These are phyloP conservation scores for Solanum bulbocastanum DNA, from an alignment of 257 asterid species.

Conservation along the genomic window DNA sequence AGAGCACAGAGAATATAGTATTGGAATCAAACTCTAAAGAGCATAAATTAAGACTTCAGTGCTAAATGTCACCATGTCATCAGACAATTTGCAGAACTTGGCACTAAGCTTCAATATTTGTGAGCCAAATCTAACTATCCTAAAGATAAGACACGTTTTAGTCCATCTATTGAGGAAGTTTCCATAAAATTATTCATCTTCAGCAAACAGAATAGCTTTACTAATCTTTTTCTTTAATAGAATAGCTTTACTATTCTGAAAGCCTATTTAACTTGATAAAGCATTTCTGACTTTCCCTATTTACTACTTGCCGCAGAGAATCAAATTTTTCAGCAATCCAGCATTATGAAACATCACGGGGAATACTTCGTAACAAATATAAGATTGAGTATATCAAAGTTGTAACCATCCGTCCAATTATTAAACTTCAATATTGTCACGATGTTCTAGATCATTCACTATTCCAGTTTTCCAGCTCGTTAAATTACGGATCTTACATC, in stretches of 20 bases:
- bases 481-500: background rate
- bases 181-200: background rate
- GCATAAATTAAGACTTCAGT: background rate
- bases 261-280: background rate
- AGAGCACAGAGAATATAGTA: background rate
- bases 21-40: background rate
- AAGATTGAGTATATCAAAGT: background rate
- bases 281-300: background rate
- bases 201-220: background rate
- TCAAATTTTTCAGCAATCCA: background rate
- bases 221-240: background rate
- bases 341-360: background rate
- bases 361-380: background rate
- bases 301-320: background rate
- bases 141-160: background rate
- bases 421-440: background rate
- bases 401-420: background rate
- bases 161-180: background rate
- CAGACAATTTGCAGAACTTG: background rate
- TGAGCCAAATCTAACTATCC: background rate
- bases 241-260: background rate
- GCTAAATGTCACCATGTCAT: background rate
- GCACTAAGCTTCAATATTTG: background rate
- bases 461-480: background rate
- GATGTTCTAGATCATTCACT: background rate